Evolutionary conservation across 2,329 filamentous ascomycete species (phyloP).

Genomic region (Cladophialophora psammophila): DNA sequence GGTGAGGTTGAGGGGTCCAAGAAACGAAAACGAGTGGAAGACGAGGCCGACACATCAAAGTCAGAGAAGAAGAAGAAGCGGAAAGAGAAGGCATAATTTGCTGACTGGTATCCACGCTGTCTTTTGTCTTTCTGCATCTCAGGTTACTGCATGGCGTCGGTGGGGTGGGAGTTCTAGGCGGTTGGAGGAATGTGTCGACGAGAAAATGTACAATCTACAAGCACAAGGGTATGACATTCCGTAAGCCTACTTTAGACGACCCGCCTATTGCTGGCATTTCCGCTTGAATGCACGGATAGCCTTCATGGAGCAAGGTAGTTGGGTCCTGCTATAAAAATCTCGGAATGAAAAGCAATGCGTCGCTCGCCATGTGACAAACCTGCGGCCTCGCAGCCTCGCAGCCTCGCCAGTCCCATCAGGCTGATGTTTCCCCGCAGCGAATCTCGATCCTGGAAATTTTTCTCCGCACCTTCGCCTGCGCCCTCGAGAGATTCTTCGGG

Average conservation of each 20-base stretch:
- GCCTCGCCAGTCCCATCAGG: background rate
- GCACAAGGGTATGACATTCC: constrained; percentile 5
- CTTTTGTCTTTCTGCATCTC: constrained; percentile 44
- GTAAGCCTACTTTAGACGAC: background rate
- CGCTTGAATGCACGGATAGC: background rate
- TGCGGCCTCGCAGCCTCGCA: background rate
- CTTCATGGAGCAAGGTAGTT: background rate
- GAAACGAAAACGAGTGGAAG: constrained; percentile 71
- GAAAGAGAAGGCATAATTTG: constrained; percentile 49
- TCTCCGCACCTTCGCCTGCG: background rate
- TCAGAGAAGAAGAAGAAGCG: constrained; percentile 60
- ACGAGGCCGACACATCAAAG: constrained; percentile 62
- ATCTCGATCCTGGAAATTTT: background rate
- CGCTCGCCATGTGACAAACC: background rate
- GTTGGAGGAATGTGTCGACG: constrained; percentile 23
- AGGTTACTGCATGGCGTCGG: constrained; percentile 40
- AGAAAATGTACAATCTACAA: constrained; percentile 34
- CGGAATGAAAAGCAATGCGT: background rate
- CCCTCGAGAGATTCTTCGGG: background rate
- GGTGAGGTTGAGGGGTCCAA: constrained; percentile 61
- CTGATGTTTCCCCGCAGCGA: constrained; percentile 11
- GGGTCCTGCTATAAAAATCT: background rate
- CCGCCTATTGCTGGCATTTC: background rate
- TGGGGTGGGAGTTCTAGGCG: constrained; percentile 14
- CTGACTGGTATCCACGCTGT: constrained; percentile 43